Evolutionary conservation across 1,284 basidiomycete species (phyloP), one percentile per base, ranked within the genome.

Genomic region (Cutaneotrichosporon sp.): DNA sequence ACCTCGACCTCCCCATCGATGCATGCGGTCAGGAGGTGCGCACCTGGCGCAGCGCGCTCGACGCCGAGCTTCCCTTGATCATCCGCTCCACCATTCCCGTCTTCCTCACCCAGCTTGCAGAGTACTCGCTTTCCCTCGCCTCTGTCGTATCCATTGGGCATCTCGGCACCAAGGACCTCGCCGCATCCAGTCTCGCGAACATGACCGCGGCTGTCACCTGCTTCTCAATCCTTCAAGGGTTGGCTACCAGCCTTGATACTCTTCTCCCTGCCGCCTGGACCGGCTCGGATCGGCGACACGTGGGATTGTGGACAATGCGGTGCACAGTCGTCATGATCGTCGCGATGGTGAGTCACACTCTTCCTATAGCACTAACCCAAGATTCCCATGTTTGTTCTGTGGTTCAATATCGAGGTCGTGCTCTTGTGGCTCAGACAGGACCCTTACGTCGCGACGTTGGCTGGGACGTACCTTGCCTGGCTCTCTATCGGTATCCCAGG

Each of bases 181-280:
- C 92, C 5, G 91, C 90, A 0, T 87, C 89, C 30, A 63, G 63
- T 60, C 64, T 62, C 36, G 53, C 63, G 46, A 65, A 72, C 38
- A 62, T 72, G 65, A 69, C 65, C 6, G 63, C 63, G 36, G 31
- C 68, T 21, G 60, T 89, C 2, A 84, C 87, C 0, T 86, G 85
- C 16, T 85, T 85, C 68, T 87, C 89, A 65, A 87, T 94, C 68
- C 84, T 94, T n/a, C 89, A 91, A 72, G 93, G 93, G 13, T 88
- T 96, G 71, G 84, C 88, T 16, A 90, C 88, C 63, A 89, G 91
- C 0, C 84, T 97, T 32, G 94, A 97, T 73, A 93, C 94, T 0
- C 85, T 97, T 72, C 85, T 97, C 0, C 94, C 94, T 0, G 86
- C 90, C 26, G 92, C 94, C 2, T 97, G 92, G 90, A 94, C 93